phyloP scores from a whole-genome alignment of 352 stramenopile species.

The Peronospora tabacina region DNA sequence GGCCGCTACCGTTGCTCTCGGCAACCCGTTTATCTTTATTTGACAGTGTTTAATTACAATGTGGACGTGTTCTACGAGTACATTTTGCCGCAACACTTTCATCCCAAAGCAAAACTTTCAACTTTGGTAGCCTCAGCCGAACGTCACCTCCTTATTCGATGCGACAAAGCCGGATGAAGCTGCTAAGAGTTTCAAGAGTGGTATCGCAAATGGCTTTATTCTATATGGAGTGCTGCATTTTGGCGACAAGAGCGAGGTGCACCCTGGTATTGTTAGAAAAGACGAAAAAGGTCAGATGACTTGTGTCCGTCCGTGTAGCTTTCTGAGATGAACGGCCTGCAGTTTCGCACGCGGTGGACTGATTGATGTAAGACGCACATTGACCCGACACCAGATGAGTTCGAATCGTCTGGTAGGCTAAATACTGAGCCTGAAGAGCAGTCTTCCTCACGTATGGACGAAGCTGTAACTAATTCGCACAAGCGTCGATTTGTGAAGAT shows the following conservation, averaged over 20 bases:
- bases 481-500: constrained; percentile 98
- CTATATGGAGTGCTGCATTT: constrained; percentile 95
- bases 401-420: constrained; percentile 99
- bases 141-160: constrained; percentile 99
- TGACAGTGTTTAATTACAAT: constrained; percentile 99
- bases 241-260: constrained; percentile 99
- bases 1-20: constrained; percentile 88
- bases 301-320: constrained; percentile 93
- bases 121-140: constrained; percentile 97
- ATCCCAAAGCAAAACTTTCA: constrained; percentile 97
- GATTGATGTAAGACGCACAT: constrained; percentile 99
- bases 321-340: constrained; percentile 98
- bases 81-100: constrained; percentile 98
- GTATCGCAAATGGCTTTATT: constrained; percentile 88
- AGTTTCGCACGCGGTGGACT: constrained; percentile 98
- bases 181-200: constrained; percentile 94
- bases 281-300: constrained; percentile 93
- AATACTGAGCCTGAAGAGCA: constrained; percentile 94
- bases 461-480: constrained; percentile 99
- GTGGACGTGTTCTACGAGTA: constrained; percentile 99
- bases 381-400: constrained; percentile 97
- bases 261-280: constrained; percentile 98
- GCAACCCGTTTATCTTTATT: constrained; percentile 98
- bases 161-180: constrained; percentile 99
- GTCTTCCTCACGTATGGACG: constrained; percentile 97